Percentiles rank a stretch among this genome's conserved stretches.
Evolutionary conservation across 768 basidiomycete species (phyloP).

Genomic region (Suillus paluster): DNA sequence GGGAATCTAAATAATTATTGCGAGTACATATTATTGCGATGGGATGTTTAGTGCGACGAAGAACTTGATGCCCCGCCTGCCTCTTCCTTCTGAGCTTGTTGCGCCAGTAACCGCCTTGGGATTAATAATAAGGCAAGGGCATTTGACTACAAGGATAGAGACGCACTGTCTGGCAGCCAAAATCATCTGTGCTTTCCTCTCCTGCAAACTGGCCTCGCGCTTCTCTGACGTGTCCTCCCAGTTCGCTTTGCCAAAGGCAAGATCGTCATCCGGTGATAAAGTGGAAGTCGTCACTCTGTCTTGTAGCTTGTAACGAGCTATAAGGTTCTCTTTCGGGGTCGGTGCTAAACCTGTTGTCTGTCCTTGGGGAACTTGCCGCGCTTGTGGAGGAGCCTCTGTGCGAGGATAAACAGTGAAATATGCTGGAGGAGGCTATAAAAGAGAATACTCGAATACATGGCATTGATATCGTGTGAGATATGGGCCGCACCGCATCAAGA

Average conservation of each 20-base stretch:
- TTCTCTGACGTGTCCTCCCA: constrained; percentile 83
- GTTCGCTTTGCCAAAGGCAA: constrained; percentile 63
- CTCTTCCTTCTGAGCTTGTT: constrained; percentile 39
- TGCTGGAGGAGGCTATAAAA: constrained; percentile 66
- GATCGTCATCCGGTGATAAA: constrained; percentile 23
- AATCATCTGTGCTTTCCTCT: constrained; percentile 87
- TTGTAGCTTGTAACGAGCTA: constrained; percentile 71
- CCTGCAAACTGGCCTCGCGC: constrained; percentile 75
- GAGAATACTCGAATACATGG: constrained; percentile 10
- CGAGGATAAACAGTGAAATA: constrained; percentile 79
- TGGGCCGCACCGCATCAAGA: constrained; percentile 69
- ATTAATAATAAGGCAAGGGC: background rate
- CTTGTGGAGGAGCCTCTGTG: constrained; percentile 24
- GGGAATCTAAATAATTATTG: background rate
- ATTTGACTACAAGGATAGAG: background rate
- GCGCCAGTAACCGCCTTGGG: constrained; percentile 48
- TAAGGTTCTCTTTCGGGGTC: constrained; percentile 47
- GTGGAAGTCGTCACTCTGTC: constrained; percentile 41
- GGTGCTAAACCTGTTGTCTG: constrained; percentile 30
- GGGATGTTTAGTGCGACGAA: background rate
- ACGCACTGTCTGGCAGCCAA: constrained; percentile 85
- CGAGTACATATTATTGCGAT: background rate
- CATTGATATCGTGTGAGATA: background rate
- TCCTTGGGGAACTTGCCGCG: constrained; percentile 25
- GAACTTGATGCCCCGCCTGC: constrained; percentile 13